Evolutionary conservation across 2,329 filamentous ascomycete genomes (phyloP), one percentile per base, ranked within the genome.

Genomic region (Verruconis gallopava): DNA sequence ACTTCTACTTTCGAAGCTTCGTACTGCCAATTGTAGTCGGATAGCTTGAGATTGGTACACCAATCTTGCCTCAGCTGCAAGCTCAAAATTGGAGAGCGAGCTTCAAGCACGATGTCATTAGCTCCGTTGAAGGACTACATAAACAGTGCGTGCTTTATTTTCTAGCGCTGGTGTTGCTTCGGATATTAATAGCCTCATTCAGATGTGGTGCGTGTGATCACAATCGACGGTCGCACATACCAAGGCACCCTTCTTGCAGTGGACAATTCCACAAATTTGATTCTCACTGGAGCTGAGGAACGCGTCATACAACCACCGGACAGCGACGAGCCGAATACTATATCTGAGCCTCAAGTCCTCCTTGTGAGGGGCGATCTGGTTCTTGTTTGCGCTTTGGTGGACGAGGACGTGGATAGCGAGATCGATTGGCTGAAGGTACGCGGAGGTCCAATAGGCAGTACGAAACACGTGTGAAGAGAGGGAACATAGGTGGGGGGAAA

Each of bases 291-390:
- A 49, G 85, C 89, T 3, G 68, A 86, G 47, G 91, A 98, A 63
- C 82, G 91, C 50, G 82, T 95, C 48, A 94, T 98, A 53, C 81
- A 85, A 48, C 80, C 82, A 1, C 73, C 75, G 34, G 88, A 95
- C 56, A 85, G 94, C 55, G 73, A 77, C 32, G 85, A 93, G 52
- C 75, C 80, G 1, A 93, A 82, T 34, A 75, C 79, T 45, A 77
- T 91, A 56, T 79, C 91, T 14, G 77, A 81, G 3, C 76, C 95
- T 47, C 91, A 91, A 1, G 65, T 96, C 4, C 96, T 95, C 59
- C 72, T 98, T 44, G 83, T 98, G 44, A 75, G 91, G 46, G 91
- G 91, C 40, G 91, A 98, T 59, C 95, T 93, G 55, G 89, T 98
- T 37, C 88, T 86, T 47, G 72, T 93, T 13, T 83, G 91, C 44